Evolutionary conservation across 768 basidiomycete genomes (phyloP), one percentile per base, ranked within the genome.

Genomic region (Mycena polygramma): DNA sequence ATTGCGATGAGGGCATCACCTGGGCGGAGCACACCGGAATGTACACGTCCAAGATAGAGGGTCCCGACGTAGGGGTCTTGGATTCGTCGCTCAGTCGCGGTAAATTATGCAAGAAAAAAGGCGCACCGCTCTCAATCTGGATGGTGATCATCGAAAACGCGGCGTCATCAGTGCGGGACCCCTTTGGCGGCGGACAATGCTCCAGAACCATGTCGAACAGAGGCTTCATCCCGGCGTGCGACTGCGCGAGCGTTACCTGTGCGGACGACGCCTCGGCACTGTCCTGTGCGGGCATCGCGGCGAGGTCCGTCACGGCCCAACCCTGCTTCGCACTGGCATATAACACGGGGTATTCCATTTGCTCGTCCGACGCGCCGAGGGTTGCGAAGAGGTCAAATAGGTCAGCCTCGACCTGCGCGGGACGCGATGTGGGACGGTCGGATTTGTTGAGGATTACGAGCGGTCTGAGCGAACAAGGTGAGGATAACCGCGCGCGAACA

Each of bases 121-220:
- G 48, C 67, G 17, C 30, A 72, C 71, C 85, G 22, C 78, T 81
- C 75, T 86, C 85, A n/a, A 87, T 83, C 69, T 87, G 86, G 15
- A 86, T 82, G 0, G 85, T 86, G 49, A 87, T 78, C 86, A 87
- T 87, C 14, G 85, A 85, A 72, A 86, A 86, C n/a, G 85, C 84
- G 10, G 75, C 74, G 0, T 79, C 51, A 2, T 73, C 17, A 81
- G 75, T 45, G 75, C 75, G n/a, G 83, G 83, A 69, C 83, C 83
- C 43, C 3, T 71, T 71, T 0, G 85, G 85, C 1, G 85, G 68
- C 2, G 83, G 81, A 37, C 85, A 83, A 59, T 86, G 85, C 6
- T 81, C 79, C 70, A 86, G 78, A 70, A 87, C 86, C 73, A 83
- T 80, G 75, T 85, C 79, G 77, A 86, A 85, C 14, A 87, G 77